A percentile compares a stretch with the other conserved stretches of the same genome.
These are phyloP conservation scores for Clonostachys solani DNA, from an alignment of 2,329 filamentous ascomycete species.

Conservation along the genomic window DNA sequence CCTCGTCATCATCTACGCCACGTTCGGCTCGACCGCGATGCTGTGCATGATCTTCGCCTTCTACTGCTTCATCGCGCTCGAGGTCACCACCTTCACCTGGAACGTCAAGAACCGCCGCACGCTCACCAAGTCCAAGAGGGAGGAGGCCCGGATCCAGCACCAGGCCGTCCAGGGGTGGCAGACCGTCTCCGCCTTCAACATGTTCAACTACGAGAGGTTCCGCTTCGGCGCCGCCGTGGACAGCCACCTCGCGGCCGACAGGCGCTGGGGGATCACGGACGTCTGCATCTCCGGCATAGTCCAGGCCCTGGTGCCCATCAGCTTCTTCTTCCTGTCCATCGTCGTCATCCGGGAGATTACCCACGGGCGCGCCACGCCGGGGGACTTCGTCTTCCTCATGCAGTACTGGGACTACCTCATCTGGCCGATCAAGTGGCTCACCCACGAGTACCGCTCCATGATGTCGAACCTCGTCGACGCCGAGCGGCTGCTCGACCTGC, in stretches of 20 bases:
- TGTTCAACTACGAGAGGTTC: constrained; percentile 50
- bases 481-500: constrained; percentile 52
- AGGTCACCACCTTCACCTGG: constrained; percentile 25
- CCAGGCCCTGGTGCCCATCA: constrained; percentile 33
- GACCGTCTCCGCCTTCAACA: constrained; percentile 56
- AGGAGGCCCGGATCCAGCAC: constrained; percentile 46
- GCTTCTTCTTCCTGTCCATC: constrained; percentile 60
- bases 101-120: constrained; percentile 30
- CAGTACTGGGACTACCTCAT: constrained; percentile 70
- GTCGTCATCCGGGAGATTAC: constrained; percentile 60
- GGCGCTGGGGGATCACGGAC: constrained; percentile 31
- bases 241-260: constrained; percentile 20
- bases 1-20: constrained; percentile 53
- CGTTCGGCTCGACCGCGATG: constrained; percentile 58
- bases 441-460: constrained; percentile 3
- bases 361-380: constrained; percentile 43
- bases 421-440: constrained; percentile 23
- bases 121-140: constrained; percentile 33
- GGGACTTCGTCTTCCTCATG: constrained; percentile 66
- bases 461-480: constrained; percentile 54
- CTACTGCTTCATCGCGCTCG: constrained; percentile 10
- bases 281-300: constrained; percentile 59
- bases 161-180: constrained; percentile 55
- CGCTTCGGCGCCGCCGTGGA: constrained; percentile 48
- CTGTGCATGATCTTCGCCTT: constrained; percentile 23